phyloP scores from a whole-genome alignment of 306 rosid genomes.

The Medicago truncatula region DNA sequence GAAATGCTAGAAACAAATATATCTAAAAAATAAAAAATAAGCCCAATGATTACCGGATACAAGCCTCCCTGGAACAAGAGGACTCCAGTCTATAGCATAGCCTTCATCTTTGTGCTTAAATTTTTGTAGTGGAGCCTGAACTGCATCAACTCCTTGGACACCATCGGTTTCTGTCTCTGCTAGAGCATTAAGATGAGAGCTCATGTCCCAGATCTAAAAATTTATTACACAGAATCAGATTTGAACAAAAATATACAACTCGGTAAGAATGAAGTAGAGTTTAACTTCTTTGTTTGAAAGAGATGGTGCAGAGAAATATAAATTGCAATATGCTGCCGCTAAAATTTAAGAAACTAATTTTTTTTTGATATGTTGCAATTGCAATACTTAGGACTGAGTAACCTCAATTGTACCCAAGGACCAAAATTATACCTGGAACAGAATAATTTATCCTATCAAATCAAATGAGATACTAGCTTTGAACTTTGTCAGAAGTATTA shows the following conservation, averaged over 20 bases:
- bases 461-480: conserved; percentile 3
- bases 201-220: conserved; percentile 88
- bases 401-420: background rate
- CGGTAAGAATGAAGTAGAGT: background rate
- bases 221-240: conserved; percentile 34
- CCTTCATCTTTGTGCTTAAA: conserved; percentile 90
- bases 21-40: conserved; percentile 10
- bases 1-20: conserved; percentile 9
- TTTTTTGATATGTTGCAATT: conserved; percentile 7
- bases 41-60: conserved; percentile 64
- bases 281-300: conserved; percentile 21
- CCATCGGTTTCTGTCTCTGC: conserved; percentile 76
- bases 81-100: conserved; percentile 93
- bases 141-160: conserved; percentile 70
- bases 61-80: conserved; percentile 78
- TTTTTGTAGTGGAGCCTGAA: conserved; percentile 68
- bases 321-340: background rate
- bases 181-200: conserved; percentile 78
- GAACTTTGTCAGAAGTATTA: background rate
- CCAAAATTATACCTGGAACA: background rate
- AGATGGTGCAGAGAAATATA: conserved; percentile 19
- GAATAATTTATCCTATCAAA: conserved; percentile 9
- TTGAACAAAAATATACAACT: conserved; percentile 4
- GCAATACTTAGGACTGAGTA: background rate
- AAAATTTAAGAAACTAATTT: conserved; percentile 20